A percentile compares a stretch with the other conserved stretches of the same genome.
phyloP scores from a whole-genome alignment of 352 stramenopile genomes.

The Phytophthora meadii region DNA sequence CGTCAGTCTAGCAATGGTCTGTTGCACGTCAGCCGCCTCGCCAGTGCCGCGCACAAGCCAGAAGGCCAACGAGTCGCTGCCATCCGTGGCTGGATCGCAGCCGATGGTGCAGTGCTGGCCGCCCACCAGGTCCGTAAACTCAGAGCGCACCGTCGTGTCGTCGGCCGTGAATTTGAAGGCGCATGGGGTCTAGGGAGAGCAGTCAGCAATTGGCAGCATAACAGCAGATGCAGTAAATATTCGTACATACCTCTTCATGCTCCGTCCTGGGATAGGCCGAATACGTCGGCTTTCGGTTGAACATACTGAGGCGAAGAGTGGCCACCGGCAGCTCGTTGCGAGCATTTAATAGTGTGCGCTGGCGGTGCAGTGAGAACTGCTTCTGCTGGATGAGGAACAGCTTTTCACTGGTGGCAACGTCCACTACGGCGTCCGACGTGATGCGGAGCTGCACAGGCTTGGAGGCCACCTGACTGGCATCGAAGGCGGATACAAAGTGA shows the following conservation, averaged over 20 bases:
- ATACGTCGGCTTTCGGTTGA: constrained; percentile 45
- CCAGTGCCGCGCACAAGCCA: constrained; percentile 44
- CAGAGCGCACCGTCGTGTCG: constrained; percentile 32
- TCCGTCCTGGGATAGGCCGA: constrained; percentile 45
- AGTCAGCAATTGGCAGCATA: neutral
- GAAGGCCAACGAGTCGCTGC: constrained; percentile 35
- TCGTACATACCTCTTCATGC: constrained; percentile 33
- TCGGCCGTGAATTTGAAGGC: constrained; percentile 45
- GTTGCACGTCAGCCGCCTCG: constrained; percentile 35
- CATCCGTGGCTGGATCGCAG: constrained; percentile 29
- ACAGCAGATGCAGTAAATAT: neutral
- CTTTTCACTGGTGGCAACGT: constrained; percentile 31
- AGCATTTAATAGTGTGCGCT: constrained; percentile 47
- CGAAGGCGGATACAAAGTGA: constrained; percentile 48
- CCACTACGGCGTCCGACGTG: constrained; percentile 26
- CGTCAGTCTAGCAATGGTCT: constrained; percentile 36
- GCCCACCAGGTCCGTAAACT: constrained; percentile 48
- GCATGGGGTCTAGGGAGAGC: constrained; percentile 25
- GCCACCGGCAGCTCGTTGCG: constrained; percentile 39
- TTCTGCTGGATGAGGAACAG: constrained; percentile 42
- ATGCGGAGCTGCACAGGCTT: constrained; percentile 35
- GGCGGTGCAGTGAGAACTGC: constrained; percentile 40
- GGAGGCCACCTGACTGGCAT: constrained; percentile 34
- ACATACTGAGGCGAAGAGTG: constrained; percentile 41
- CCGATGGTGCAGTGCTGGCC: constrained; percentile 40